phyloP scores from a whole-genome alignment of 2,329 filamentous ascomycete genomes.

The Dothistroma pini region DNA sequence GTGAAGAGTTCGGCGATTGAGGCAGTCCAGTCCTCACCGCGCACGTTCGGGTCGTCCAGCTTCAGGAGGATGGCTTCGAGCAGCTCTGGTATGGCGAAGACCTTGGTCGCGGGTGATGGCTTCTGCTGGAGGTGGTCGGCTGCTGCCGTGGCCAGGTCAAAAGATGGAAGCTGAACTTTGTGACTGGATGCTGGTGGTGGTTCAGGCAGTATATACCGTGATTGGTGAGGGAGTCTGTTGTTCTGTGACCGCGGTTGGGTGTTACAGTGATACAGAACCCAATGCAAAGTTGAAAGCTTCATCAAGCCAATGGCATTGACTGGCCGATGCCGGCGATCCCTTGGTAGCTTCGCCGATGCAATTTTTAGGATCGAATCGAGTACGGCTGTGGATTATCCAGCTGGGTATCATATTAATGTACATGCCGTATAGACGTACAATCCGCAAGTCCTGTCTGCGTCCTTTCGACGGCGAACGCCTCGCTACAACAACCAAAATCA shows the following conservation, averaged over 20 bases:
- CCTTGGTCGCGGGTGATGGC: background rate
- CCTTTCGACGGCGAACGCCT: background rate
- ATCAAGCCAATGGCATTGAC: too few species aligned
- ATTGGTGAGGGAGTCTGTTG: background rate
- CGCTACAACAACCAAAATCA: background rate
- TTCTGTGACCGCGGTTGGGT: too few species aligned
- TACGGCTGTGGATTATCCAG: background rate
- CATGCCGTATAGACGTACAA: background rate
- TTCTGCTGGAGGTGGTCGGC: background rate
- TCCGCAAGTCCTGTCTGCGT: background rate
- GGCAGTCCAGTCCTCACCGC: background rate
- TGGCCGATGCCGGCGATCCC: too few species aligned
- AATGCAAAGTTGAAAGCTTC: too few species aligned
- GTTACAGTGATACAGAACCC: too few species aligned
- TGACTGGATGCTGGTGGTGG: background rate
- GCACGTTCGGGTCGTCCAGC: background rate
- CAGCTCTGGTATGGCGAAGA: background rate
- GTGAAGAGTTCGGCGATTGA: background rate
- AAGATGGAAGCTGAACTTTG: background rate
- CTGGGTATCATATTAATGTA: background rate
- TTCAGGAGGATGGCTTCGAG: background rate
- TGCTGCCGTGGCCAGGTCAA: background rate
- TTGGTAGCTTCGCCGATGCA: too few species aligned
- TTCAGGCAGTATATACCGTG: too few species aligned
- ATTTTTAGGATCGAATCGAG: too few species aligned